These are phyloP conservation scores for Sporothrix pseudoabietina DNA, from an alignment of 2,329 filamentous ascomycete genomes.

Conservation along the genomic window DNA sequence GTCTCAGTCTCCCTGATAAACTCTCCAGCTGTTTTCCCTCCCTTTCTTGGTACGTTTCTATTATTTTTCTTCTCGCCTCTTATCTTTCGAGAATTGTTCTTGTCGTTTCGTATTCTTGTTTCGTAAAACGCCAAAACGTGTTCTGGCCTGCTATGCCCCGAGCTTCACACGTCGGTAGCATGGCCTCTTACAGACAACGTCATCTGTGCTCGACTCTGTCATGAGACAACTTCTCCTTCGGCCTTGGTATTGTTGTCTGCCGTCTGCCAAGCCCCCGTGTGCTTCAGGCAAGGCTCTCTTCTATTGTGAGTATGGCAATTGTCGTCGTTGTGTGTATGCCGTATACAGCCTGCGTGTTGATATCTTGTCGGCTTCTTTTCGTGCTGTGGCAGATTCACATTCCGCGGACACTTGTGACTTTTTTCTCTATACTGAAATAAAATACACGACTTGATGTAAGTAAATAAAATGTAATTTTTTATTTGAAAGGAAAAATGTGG, in stretches of 20 bases:
- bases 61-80: background rate
- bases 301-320: background rate
- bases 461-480: no score
- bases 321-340: background rate
- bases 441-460: no score
- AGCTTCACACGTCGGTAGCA: background rate
- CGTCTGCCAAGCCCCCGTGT: constrained; percentile 14
- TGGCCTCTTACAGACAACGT: background rate
- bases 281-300: background rate
- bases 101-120: constrained; percentile 9
- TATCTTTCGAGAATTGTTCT: background rate
- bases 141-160: background rate
- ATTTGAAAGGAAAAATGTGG: no score
- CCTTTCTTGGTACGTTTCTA: background rate
- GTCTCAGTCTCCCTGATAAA: constrained; percentile 1
- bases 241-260: constrained; percentile 2
- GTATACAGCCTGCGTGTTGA: background rate
- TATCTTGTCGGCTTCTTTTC: background rate
- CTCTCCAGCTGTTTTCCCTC: background rate
- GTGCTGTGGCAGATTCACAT: background rate
- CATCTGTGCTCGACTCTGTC: background rate
- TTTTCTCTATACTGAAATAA: no score
- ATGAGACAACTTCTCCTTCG: background rate
- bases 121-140: background rate
- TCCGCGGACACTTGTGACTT: background rate